phyloP scores from a whole-genome alignment of 306 rosid genomes.

The Pyrus bretschneideri region DNA sequence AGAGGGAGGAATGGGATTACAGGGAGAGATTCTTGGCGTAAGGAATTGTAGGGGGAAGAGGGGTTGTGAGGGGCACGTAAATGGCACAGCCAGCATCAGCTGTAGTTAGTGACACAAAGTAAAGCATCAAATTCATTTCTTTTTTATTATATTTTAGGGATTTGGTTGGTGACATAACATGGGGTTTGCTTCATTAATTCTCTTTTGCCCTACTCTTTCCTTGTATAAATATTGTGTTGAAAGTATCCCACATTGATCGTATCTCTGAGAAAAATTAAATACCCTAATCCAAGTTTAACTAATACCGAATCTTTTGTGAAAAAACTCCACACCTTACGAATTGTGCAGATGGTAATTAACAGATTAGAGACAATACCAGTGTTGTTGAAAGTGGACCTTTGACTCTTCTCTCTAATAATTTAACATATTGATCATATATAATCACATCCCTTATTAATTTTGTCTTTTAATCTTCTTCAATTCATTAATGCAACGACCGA shows the following conservation, averaged over 20 bases:
- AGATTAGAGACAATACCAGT: too few species aligned
- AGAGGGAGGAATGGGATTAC: conserved; percentile 24
- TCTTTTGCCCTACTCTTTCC: not conserved
- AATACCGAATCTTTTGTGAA: too few species aligned
- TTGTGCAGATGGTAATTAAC: too few species aligned
- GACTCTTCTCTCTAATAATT: too few species aligned
- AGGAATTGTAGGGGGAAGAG: conserved; percentile 23
- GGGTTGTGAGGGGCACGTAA: conserved; percentile 61
- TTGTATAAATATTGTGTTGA: not conserved
- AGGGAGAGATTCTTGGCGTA: conserved; percentile 59
- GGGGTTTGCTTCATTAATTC: conserved; percentile 11
- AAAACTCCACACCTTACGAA: too few species aligned
- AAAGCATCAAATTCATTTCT: conserved; percentile 41
- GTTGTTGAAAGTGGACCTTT: too few species aligned
- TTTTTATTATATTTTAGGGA: not conserved
- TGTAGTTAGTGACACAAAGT: conserved; percentile 39
- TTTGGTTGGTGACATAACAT: conserved; percentile 12
- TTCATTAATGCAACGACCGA: too few species aligned
- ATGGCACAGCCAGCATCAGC: conserved; percentile 39
- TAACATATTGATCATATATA: not conserved
- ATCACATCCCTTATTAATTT: too few species aligned
- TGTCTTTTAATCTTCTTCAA: too few species aligned
- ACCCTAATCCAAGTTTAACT: too few species aligned
- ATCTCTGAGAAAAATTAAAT: too few species aligned
- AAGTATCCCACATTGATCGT: too few species aligned